Conservation (phyloP, 805 yeast species). For the Ogataea thermomethanolica region DNA sequence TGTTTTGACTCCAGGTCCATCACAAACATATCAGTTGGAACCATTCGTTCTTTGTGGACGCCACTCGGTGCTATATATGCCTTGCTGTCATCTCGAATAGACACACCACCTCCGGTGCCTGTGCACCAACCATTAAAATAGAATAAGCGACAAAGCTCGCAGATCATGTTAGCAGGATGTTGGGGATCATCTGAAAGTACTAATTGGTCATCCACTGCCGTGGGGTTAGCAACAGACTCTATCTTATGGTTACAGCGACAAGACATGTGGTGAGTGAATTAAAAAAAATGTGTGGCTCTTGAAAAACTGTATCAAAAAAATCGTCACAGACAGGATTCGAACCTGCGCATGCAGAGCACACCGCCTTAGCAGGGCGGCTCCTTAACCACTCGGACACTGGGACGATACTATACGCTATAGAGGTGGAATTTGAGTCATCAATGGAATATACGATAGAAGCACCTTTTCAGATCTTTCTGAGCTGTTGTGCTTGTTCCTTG, state of each 20-base stretch:
- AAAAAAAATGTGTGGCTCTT: neutral
- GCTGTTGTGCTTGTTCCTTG: no score
- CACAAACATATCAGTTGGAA: constrained; percentile 78
- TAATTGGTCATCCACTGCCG: constrained; percentile 14
- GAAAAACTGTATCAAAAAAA: constrained; percentile 36
- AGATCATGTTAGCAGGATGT: constrained; percentile 83
- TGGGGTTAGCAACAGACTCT: neutral
- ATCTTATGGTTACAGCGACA: constrained; percentile 11
- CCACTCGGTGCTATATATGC: constrained; percentile 93
- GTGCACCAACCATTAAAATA: constrained; percentile 87
- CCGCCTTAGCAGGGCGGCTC: constrained; percentile 82
- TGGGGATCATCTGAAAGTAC: constrained; percentile 23
- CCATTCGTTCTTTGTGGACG: constrained; percentile 86
- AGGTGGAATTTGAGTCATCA: neutral
- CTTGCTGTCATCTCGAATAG: constrained; percentile 55
- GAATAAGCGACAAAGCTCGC: constrained; percentile 73
- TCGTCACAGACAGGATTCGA: constrained; percentile 99
- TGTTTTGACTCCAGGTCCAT: constrained; percentile 52
- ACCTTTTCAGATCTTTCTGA: neutral
- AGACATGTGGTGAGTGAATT: constrained; percentile 5
- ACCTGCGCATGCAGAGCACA: constrained; percentile 96
- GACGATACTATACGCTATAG: constrained; percentile 25
- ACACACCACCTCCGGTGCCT: constrained; percentile 95
- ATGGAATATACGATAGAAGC: no score
- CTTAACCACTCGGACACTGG: constrained; percentile 75